Evolutionary conservation across 2,329 filamentous ascomycete genomes (phyloP).

Genomic region (Penicillium sp.): DNA sequence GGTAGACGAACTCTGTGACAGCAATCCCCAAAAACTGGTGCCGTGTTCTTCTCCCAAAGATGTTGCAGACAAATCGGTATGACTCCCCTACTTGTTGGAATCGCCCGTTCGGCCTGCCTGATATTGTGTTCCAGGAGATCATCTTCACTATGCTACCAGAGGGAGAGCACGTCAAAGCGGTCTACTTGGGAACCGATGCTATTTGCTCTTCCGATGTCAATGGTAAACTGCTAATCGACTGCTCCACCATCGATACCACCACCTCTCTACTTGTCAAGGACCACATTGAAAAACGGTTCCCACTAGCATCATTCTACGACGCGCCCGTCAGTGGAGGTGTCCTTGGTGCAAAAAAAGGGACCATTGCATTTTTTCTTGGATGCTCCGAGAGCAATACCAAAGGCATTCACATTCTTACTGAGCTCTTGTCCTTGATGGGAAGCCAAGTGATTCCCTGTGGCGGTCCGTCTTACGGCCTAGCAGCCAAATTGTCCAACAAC

Average conservation of each 20-base stretch:
- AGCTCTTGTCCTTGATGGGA: constrained; percentile 55
- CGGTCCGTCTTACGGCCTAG: constrained; percentile 56
- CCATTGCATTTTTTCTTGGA: constrained; percentile 57
- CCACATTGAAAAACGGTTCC: constrained; percentile 39
- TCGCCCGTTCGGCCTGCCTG: neutral
- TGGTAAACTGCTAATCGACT: constrained; percentile 55
- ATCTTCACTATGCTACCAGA: constrained; percentile 58
- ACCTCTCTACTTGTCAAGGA: constrained; percentile 51
- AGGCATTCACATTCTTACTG: constrained; percentile 46
- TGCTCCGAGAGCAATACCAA: constrained; percentile 16
- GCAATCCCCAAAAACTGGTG: neutral
- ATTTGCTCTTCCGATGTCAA: constrained; percentile 43
- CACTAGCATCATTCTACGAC: constrained; percentile 52
- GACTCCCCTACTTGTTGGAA: neutral
- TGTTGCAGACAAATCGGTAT: neutral
- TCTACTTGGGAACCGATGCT: constrained; percentile 51
- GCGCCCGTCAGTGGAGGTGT: constrained; percentile 56
- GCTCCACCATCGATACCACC: constrained; percentile 57
- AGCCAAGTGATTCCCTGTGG: constrained; percentile 58
- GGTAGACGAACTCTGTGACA: neutral
- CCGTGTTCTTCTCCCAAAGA: neutral
- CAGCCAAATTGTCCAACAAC: constrained; percentile 63
- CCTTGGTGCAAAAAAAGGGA: constrained; percentile 54
- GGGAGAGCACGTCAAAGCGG: constrained; percentile 52
- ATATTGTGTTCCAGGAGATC: constrained; percentile 40